Evolutionary conservation across 2,329 filamentous ascomycete species (phyloP).

Genomic region (Neofusicoccum ribis): DNA sequence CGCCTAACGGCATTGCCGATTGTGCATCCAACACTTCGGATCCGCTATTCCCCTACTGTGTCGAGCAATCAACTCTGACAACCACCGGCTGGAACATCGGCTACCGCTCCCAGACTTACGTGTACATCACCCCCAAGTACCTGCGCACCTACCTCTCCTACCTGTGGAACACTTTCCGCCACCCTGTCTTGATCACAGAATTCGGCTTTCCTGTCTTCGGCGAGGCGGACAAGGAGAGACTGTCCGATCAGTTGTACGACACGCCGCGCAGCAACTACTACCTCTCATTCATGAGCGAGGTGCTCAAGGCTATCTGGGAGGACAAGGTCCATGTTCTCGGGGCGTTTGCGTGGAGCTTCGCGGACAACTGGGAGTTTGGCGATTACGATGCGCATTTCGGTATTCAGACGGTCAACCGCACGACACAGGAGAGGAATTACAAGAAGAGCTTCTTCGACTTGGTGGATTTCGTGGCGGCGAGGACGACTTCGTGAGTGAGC

Average conservation of each 20-base stretch:
- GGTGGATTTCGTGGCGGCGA: conserved; percentile 52
- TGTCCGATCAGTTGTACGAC: conserved; percentile 34
- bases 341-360: conserved; percentile 38
- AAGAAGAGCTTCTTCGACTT: conserved; percentile 44
- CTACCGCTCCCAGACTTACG: conserved; percentile 56
- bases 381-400: conserved; percentile 52
- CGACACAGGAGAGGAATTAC: conserved; percentile 37
- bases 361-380: conserved; percentile 51
- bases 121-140: conserved; percentile 61
- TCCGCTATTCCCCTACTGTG: conserved; percentile 36
- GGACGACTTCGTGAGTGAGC: conserved; percentile 6
- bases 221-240: conserved; percentile 32
- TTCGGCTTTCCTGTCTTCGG: conserved; percentile 40
- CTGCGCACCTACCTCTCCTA: conserved; percentile 59
- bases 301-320: conserved; percentile 36
- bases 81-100: conserved; percentile 58
- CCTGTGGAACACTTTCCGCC: conserved; percentile 59
- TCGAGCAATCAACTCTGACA: conserved; percentile 45
- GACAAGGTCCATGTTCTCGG: conserved; percentile 45
- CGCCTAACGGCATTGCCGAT: conserved; percentile 36
- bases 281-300: conserved; percentile 34
- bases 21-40: conserved; percentile 37
- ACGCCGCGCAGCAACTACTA: conserved; percentile 34
- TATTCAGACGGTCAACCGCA: conserved; percentile 50
- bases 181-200: conserved; percentile 41